A percentile compares a stretch with the other conserved stretches of the same genome.
Evolutionary conservation across 345 rosid species (phyloP).

Genomic region (Clarkia xantiana): DNA sequence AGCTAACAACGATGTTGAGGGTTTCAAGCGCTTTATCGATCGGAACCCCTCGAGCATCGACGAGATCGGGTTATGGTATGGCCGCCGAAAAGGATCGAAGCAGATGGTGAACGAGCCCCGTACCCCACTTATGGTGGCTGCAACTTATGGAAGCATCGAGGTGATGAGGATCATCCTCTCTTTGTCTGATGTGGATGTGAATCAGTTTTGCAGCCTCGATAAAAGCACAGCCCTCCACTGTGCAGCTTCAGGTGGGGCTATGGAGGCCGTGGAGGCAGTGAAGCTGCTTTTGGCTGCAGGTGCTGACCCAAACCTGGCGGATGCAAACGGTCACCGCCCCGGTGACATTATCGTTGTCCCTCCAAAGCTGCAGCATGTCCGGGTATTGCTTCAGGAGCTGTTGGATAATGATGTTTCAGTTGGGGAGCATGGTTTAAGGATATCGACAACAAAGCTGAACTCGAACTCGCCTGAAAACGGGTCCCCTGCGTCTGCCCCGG

Average conservation of each 20-base stretch:
- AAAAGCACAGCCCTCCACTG: constrained; percentile 83
- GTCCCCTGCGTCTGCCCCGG: no score
- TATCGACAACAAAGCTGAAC: constrained; percentile 18
- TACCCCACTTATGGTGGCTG: constrained; percentile 90
- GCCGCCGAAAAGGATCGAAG: constrained; percentile 78
- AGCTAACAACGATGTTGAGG: constrained; percentile 69
- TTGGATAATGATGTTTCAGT: constrained; percentile 43
- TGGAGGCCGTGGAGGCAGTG: constrained; percentile 60
- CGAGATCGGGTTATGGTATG: constrained; percentile 82
- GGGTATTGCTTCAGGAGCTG: constrained; percentile 49
- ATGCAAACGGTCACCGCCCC: constrained; percentile 56
- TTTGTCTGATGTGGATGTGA: constrained; percentile 59
- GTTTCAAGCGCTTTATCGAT: constrained; percentile 40
- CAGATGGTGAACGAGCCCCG: constrained; percentile 68
- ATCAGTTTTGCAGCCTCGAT: constrained; percentile 48
- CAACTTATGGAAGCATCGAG: constrained; percentile 74
- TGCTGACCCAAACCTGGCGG: constrained; percentile 49
- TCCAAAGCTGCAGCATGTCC: constrained; percentile 46
- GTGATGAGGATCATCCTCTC: constrained; percentile 60
- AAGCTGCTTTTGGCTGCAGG: constrained; percentile 73
- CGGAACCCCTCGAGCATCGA: constrained; percentile 49
- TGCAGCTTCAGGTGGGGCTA: constrained; percentile 86
- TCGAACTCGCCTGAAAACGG: no score
- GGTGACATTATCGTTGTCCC: constrained; percentile 73
- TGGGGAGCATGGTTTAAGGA: constrained; percentile 29